Percentiles rank a stretch among this genome's conserved stretches.
phyloP scores from a whole-genome alignment of 768 basidiomycete genomes.

The Antrodiella citrinella region DNA sequence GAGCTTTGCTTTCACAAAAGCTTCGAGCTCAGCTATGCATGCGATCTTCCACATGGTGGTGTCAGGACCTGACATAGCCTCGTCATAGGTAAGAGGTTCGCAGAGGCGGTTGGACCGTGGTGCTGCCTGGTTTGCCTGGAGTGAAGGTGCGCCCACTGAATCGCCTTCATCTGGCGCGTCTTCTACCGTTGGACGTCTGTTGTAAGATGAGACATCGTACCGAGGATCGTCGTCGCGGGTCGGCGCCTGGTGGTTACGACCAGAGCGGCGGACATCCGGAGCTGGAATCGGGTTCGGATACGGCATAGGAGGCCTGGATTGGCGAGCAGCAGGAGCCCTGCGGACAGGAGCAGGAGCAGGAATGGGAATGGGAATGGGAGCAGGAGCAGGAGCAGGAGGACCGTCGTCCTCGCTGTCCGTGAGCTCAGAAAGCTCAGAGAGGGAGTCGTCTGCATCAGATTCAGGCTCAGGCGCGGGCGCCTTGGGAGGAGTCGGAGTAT shows the following conservation, averaged over 20 bases:
- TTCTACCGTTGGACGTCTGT: too few species aligned
- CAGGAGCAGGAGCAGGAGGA: background rate
- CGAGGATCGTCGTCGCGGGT: too few species aligned
- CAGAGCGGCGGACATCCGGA: slow-evolving; percentile 4
- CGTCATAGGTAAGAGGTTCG: too few species aligned
- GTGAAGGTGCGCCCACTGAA: too few species aligned
- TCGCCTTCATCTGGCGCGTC: too few species aligned
- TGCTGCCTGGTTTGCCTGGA: too few species aligned
- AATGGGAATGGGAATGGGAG: background rate
- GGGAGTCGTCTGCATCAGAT: background rate
- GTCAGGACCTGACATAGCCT: slow-evolving; percentile 17
- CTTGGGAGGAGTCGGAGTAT: background rate
- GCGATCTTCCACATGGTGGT: slow-evolving; percentile 9
- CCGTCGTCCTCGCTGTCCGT: too few species aligned
- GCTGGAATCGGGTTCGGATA: background rate
- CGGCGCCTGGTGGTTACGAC: too few species aligned
- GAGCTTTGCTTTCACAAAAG: slow-evolving; percentile 5
- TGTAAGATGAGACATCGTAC: too few species aligned
- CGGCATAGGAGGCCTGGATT: background rate
- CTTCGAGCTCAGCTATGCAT: slow-evolving; percentile 5
- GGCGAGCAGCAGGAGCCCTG: background rate
- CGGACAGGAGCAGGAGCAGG: background rate
- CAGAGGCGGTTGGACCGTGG: too few species aligned
- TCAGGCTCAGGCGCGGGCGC: background rate
- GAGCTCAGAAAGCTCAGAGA: background rate